Percentiles rank a stretch among this genome's conserved stretches.
phyloP scores from a whole-genome alignment of 208 protist species.

The Trypanosoma brucei region DNA sequence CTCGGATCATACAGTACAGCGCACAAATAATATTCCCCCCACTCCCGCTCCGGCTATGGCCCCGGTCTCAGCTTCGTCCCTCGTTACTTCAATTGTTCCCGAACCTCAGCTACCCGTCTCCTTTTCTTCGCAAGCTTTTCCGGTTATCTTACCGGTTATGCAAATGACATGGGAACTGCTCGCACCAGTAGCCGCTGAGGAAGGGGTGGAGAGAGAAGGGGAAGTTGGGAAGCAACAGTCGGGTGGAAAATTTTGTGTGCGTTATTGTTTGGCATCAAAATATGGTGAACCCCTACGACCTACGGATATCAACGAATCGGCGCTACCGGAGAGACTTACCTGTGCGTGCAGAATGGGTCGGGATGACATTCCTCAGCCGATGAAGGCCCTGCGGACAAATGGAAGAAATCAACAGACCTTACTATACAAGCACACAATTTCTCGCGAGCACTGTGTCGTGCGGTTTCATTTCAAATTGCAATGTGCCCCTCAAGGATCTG shows the following conservation, averaged over 20 bases:
- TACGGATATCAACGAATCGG: background rate
- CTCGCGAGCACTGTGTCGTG: constrained; percentile 17
- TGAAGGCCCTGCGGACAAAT: background rate
- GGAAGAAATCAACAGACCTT: background rate
- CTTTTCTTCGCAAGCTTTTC: background rate
- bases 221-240: constrained; percentile 1
- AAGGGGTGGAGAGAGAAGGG: background rate
- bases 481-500: too few species aligned
- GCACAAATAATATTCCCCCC: too few species aligned
- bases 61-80: too few species aligned
- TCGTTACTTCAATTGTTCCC: too few species aligned
- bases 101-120: too few species aligned
- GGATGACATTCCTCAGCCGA: constrained; percentile 6
- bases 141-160: background rate
- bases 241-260: background rate
- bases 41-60: too few species aligned
- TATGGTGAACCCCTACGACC: background rate
- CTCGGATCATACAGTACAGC: background rate
- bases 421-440: constrained; percentile 1
- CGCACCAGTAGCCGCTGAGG: background rate
- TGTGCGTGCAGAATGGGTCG: constrained; percentile 18
- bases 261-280: background rate
- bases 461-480: constrained; percentile 14
- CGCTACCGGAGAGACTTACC: constrained; percentile 5
- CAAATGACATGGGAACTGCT: background rate